Evolutionary conservation across 306 rosid species (phyloP).

Genomic region (Glycine latifolia): DNA sequence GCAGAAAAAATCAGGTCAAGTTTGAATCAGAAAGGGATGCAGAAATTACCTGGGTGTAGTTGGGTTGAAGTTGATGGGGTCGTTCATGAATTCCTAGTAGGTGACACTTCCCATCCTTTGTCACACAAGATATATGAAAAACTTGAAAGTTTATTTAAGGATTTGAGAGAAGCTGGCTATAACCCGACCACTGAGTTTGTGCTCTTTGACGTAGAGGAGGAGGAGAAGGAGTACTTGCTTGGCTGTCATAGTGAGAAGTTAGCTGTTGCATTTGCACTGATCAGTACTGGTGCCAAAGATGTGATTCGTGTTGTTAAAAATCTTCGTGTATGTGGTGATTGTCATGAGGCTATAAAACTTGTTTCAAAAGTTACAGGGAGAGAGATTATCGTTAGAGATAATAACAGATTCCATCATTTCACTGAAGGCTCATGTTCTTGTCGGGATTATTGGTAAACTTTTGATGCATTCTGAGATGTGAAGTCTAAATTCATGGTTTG

Average conservation of each 20-base stretch:
- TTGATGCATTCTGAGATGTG: conserved; percentile 14
- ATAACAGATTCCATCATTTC: conserved; percentile 72
- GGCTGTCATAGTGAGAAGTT: conserved; percentile 80
- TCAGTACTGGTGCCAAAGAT: conserved; percentile 51
- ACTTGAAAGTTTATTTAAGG: conserved; percentile 61
- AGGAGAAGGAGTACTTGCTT: conserved; percentile 75
- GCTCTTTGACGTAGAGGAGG: conserved; percentile 78
- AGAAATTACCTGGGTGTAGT: conserved; percentile 73
- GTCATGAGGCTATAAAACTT: conserved; percentile 78
- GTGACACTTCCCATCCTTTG: conserved; percentile 69
- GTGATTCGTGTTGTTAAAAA: conserved; percentile 75
- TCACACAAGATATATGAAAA: conserved; percentile 69
- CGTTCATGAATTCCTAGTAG: conserved; percentile 73
- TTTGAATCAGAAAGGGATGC: conserved; percentile 65
- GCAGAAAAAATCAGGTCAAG: conserved; percentile 66
- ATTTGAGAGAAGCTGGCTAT: conserved; percentile 72
- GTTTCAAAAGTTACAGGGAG: conserved; percentile 65
- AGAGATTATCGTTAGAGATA: conserved; percentile 68
- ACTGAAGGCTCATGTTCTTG: conserved; percentile 72
- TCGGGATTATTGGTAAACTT: conserved; percentile 71
- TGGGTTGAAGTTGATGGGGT: conserved; percentile 75
- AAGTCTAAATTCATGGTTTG: conserved; percentile 16
- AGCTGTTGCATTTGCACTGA: conserved; percentile 77
- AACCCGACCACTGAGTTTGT: conserved; percentile 78
- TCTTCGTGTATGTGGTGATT: conserved; percentile 78